Evolutionary conservation across 371 early-diverging fungal species (phyloP).

Genomic region (Rhizopus microsporus): DNA sequence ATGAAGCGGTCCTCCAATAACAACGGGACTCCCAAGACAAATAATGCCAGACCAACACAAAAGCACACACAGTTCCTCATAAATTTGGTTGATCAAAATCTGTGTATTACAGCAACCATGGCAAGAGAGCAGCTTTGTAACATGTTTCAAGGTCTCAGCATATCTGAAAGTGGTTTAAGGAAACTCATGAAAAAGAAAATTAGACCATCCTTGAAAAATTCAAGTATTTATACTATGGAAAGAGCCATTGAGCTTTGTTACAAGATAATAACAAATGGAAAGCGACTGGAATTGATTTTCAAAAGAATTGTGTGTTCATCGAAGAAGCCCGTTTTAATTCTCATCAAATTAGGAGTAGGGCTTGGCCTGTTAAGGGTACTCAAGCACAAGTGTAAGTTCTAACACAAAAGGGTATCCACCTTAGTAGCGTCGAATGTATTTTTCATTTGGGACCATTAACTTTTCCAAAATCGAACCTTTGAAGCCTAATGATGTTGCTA

Average conservation of each 20-base stretch:
- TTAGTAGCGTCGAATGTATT: too few species aligned
- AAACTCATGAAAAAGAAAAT: slow-evolving; percentile 4
- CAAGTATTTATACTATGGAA: not conserved
- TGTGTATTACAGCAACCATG: not conserved
- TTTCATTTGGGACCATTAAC: too few species aligned
- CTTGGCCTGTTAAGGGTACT: too few species aligned
- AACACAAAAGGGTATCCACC: too few species aligned
- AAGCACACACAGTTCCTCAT: slow-evolving; percentile 4
- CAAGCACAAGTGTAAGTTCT: too few species aligned
- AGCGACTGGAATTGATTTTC: too few species aligned
- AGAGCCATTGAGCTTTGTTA: not conserved
- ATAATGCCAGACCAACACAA: not conserved
- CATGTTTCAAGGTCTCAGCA: not conserved
- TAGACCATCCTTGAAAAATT: not conserved
- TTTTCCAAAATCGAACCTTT: too few species aligned
- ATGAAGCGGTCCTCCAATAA: not conserved
- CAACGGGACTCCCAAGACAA: not conserved
- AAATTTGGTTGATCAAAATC: not conserved
- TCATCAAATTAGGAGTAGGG: too few species aligned
- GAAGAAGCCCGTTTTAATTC: too few species aligned
- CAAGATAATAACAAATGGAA: slow-evolving; percentile 10
- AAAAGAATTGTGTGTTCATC: too few species aligned
- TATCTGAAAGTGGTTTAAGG: slow-evolving; percentile 2
- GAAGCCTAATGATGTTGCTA: too few species aligned
- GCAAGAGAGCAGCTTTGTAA: not conserved